Conservation (phyloP, 164 flowering plant genomes). For the Liquidambar formosana region DNA sequence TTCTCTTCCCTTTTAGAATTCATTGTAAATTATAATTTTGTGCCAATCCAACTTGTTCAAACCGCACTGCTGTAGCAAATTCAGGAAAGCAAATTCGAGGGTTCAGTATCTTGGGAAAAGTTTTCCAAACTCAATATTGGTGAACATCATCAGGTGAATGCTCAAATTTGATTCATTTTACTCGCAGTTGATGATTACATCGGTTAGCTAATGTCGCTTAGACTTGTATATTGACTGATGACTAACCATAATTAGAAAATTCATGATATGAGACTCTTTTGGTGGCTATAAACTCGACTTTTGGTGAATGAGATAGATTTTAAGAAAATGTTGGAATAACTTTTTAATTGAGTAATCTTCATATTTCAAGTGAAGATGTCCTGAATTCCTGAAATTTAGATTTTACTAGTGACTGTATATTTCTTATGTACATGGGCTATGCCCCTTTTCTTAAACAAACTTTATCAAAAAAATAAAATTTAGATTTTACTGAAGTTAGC, state of each 20-base stretch:
- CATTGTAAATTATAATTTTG: neutral
- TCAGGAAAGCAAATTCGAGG: conserved; percentile 38
- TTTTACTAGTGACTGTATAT: too few species aligned
- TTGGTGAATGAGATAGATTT: too few species aligned
- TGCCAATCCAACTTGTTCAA: conserved; percentile 11
- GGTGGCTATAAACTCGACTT: too few species aligned
- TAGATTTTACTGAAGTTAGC: neutral
- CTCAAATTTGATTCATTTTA: conserved; percentile 3
- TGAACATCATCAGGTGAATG: conserved; percentile 35
- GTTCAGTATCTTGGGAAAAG: conserved; percentile 33
- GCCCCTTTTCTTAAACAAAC: too few species aligned
- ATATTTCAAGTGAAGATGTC: too few species aligned
- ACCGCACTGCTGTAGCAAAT: conserved; percentile 26
- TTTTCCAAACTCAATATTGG: conserved; percentile 28
- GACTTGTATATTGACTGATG: neutral
- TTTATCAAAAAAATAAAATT: too few species aligned
- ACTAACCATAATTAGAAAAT: neutral
- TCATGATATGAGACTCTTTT: neutral
- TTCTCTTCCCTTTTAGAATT: neutral
- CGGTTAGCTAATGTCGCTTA: too few species aligned
- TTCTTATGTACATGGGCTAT: too few species aligned
- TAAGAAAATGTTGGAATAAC: too few species aligned
- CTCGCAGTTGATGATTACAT: neutral
- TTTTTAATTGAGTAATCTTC: too few species aligned
- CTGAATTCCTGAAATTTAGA: too few species aligned